Conservation (phyloP, 257 asterid genomes). For the Hygrophila difformis region DNA sequence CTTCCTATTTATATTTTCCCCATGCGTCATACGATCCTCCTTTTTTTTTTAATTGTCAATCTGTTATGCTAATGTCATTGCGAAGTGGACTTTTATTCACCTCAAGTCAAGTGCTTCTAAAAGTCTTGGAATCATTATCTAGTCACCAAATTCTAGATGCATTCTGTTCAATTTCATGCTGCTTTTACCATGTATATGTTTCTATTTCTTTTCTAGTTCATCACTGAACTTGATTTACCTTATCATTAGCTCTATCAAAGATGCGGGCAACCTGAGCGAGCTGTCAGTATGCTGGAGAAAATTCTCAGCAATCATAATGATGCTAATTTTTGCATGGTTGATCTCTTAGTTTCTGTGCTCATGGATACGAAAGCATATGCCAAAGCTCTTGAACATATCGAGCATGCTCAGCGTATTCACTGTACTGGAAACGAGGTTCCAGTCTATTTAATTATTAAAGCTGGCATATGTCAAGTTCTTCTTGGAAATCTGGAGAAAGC, state of each 20-base stretch:
- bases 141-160: slow-evolving; percentile 8
- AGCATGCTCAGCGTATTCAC: slow-evolving; percentile 31
- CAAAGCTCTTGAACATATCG: slow-evolving; percentile 62
- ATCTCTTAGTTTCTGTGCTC: slow-evolving; percentile 49
- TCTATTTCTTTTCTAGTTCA: background rate
- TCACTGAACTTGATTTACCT: slow-evolving; percentile 2
- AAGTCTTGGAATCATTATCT: background rate
- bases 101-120: background rate
- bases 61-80: background rate
- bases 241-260: slow-evolving; percentile 37
- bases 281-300: slow-evolving; percentile 54
- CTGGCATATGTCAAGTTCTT: slow-evolving; percentile 71
- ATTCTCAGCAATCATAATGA: slow-evolving; percentile 34
- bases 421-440: slow-evolving; percentile 43
- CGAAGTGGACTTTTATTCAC: background rate
- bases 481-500: slow-evolving; percentile 60
- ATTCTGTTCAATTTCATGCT: slow-evolving; percentile 11
- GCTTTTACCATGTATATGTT: background rate
- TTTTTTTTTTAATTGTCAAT: too few relatives aligned
- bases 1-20: too few relatives aligned
- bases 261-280: slow-evolving; percentile 58
- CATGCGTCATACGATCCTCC: too few relatives aligned
- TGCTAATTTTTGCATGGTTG: slow-evolving; percentile 41
- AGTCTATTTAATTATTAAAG: slow-evolving; percentile 38
- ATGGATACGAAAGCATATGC: slow-evolving; percentile 46